These are phyloP conservation scores for Colletotrichum siamense DNA, from an alignment of 2,329 filamentous ascomycete genomes.

Conservation along the genomic window DNA sequence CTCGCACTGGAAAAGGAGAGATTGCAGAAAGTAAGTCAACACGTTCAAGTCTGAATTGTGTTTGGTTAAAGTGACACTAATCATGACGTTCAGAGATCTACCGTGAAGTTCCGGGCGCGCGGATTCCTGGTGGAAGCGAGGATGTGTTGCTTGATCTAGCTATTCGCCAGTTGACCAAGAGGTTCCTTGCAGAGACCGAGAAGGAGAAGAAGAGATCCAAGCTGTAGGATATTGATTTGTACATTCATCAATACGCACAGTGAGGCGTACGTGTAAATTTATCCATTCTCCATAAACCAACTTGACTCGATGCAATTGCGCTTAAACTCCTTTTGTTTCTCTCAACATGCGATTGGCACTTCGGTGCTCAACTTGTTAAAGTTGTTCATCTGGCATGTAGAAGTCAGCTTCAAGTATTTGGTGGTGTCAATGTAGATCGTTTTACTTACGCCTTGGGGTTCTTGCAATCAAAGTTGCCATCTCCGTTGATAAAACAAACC, in stretches of 20 bases:
- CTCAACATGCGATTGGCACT: neutral
- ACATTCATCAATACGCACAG: neutral
- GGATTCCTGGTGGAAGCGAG: constrained; percentile 27
- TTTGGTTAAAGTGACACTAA: too few relatives aligned
- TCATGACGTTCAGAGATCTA: constrained; percentile 26
- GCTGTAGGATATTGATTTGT: neutral
- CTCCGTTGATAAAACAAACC: neutral
- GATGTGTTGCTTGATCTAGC: constrained; percentile 28
- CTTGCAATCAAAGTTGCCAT: neutral
- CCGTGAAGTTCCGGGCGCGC: constrained; percentile 31
- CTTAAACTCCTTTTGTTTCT: neutral
- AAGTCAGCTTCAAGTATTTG: neutral
- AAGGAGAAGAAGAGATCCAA: neutral
- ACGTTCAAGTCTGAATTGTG: neutral
- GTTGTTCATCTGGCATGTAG: neutral
- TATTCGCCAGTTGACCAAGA: constrained; percentile 27
- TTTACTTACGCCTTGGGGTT: neutral
- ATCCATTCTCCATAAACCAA: neutral
- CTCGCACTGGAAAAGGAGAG: constrained; percentile 72
- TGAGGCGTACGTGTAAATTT: neutral
- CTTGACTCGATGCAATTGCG: neutral
- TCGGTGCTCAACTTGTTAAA: neutral
- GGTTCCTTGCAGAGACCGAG: constrained; percentile 7
- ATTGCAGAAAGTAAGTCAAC: constrained; percentile 67
- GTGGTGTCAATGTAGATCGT: neutral